A percentile compares a stretch with the other conserved stretches of the same genome.
These are phyloP conservation scores for Suhomyces emberorum DNA, from an alignment of 805 yeast species.

Conservation along the genomic window DNA sequence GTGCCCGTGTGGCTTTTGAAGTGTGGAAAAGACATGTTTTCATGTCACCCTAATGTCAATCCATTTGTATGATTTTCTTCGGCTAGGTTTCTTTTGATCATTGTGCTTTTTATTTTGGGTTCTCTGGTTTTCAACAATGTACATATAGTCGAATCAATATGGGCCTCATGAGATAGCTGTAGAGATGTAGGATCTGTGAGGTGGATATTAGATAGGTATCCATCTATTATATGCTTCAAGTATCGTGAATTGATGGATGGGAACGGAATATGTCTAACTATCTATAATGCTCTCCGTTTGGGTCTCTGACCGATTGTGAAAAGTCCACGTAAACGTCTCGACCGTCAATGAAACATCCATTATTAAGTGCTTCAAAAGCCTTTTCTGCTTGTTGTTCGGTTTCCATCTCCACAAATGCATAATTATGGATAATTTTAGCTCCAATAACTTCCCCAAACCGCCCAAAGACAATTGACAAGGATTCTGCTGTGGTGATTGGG, in stretches of 20 bases:
- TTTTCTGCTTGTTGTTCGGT: slow-evolving; percentile 48
- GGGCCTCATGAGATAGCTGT: too few relatives aligned
- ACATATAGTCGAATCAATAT: slow-evolving; percentile 1
- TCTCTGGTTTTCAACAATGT: background rate
- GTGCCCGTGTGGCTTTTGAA: background rate
- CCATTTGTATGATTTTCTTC: slow-evolving; percentile 1
- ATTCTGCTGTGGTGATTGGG: slow-evolving; percentile 57
- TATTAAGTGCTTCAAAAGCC: slow-evolving; percentile 60
- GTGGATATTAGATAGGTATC: background rate
- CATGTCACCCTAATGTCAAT: background rate
- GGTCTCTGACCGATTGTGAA: slow-evolving; percentile 43
- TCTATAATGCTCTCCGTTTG: too few relatives aligned
- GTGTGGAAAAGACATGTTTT: background rate
- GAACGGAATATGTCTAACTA: too few relatives aligned
- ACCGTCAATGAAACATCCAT: slow-evolving; percentile 56
- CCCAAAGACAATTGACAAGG: slow-evolving; percentile 53
- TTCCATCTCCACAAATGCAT: slow-evolving; percentile 62
- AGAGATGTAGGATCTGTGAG: too few relatives aligned
- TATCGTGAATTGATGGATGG: too few relatives aligned
- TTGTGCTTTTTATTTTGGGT: slow-evolving; percentile 4
- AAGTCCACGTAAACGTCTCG: slow-evolving; percentile 63
- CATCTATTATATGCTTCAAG: background rate
- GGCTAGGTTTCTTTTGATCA: slow-evolving; percentile 6
- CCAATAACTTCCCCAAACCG: slow-evolving; percentile 55
- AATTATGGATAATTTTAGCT: slow-evolving; percentile 53